Evolutionary conservation across 306 rosid species (phyloP).

Genomic region (Erythrophleum fordii): DNA sequence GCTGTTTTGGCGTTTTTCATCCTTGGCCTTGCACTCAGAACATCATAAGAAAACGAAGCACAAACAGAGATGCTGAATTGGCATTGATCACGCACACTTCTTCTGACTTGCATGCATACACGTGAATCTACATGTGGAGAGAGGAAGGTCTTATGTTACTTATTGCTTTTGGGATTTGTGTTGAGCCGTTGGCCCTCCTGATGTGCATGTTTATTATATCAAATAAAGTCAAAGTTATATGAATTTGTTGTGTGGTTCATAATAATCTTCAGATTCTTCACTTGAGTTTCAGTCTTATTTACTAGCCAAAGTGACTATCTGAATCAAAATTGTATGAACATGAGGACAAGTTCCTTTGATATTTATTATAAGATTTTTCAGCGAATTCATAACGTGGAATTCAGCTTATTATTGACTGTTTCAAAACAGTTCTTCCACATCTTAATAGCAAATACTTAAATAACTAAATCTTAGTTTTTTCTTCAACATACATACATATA

Average conservation of each 20-base stretch:
- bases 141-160: conserved; percentile 4
- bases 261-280: not conserved
- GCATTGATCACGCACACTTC: conserved; percentile 30
- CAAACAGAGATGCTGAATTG: conserved; percentile 13
- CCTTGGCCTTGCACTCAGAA: conserved; percentile 2
- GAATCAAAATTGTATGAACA: not conserved
- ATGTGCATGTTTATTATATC: not conserved
- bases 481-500: not conserved
- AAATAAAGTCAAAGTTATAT: not conserved
- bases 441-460: not conserved
- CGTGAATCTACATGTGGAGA: conserved; percentile 25
- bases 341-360: not conserved
- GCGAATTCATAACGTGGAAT: not conserved
- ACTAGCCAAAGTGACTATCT: not conserved
- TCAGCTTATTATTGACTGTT: not conserved
- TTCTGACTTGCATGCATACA: conserved; percentile 5
- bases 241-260: conserved; percentile 22
- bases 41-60: conserved; percentile 8
- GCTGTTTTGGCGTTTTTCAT: conserved; percentile 13
- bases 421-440: not conserved
- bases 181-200: not conserved
- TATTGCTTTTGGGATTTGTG: conserved; percentile 15
- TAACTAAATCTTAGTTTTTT: not conserved
- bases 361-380: not conserved
- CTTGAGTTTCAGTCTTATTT: conserved; percentile 4